These are phyloP conservation scores for Elongisporangium anandrum DNA, from an alignment of 352 stramenopile genomes.

Conservation along the genomic window DNA sequence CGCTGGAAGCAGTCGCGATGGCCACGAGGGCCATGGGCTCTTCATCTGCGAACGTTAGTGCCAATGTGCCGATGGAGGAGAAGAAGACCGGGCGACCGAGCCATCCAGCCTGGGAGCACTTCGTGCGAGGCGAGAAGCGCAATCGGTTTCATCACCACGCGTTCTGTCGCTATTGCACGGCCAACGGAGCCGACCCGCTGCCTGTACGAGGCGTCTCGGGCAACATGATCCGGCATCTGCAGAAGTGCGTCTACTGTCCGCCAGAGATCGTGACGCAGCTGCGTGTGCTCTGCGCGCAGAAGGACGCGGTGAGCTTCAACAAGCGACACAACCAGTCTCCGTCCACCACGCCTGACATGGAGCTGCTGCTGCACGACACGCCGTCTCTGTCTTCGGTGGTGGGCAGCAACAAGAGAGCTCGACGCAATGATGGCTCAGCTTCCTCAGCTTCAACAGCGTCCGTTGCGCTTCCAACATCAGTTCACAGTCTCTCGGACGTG, in stretches of 20 bases:
- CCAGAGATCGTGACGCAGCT: slow-evolving; percentile 63
- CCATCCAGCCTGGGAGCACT: slow-evolving; percentile 77
- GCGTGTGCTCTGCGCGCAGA: slow-evolving; percentile 60
- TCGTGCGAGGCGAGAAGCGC: slow-evolving; percentile 69
- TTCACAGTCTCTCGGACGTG: not conserved
- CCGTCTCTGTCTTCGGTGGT: slow-evolving; percentile 2
- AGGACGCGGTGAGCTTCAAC: slow-evolving; percentile 67
- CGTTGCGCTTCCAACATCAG: too few relatives aligned
- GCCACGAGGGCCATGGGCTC: not conserved
- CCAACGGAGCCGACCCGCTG: slow-evolving; percentile 40
- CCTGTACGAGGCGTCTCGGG: slow-evolving; percentile 63
- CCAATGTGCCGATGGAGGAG: slow-evolving; percentile 12
- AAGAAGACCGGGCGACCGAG: slow-evolving; percentile 69
- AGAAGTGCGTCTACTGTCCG: slow-evolving; percentile 76
- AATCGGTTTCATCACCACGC: slow-evolving; percentile 83
- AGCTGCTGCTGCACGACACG: slow-evolving; percentile 28
- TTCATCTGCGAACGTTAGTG: not conserved
- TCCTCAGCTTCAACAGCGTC: not conserved
- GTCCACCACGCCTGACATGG: slow-evolving; percentile 27
- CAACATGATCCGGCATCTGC: slow-evolving; percentile 83
- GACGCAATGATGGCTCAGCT: slow-evolving; percentile 3
- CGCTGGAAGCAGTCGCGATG: slow-evolving; percentile 9
- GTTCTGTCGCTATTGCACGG: slow-evolving; percentile 66
- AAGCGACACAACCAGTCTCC: slow-evolving; percentile 39
- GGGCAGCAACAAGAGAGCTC: slow-evolving; percentile 22